These are phyloP conservation scores for Erysimum pusillum DNA, from an alignment of 441 rosid genomes.

Conservation along the genomic window DNA sequence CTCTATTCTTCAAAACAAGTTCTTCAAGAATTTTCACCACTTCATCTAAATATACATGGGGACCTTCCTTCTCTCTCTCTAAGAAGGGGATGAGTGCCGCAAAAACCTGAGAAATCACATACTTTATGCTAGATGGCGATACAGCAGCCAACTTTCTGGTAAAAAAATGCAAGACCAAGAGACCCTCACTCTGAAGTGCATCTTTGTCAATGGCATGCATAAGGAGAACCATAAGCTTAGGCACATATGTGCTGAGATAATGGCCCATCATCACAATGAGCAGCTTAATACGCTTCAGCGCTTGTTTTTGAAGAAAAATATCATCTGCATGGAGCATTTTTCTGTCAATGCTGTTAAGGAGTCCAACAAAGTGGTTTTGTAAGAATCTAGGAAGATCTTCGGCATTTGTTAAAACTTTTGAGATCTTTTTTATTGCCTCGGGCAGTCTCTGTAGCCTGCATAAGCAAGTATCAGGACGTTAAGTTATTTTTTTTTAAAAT, in stretches of 20 bases:
- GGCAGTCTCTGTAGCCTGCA: constrained; percentile 90
- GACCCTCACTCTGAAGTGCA: constrained; percentile 91
- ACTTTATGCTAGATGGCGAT: constrained; percentile 90
- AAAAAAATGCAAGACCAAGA: constrained; percentile 87
- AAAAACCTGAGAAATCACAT: constrained; percentile 94
- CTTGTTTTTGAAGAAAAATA: constrained; percentile 84
- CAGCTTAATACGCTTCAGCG: constrained; percentile 91
- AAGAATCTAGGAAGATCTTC: constrained; percentile 92
- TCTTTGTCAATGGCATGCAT: constrained; percentile 95
- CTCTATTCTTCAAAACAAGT: constrained; percentile 87
- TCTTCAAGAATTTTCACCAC: constrained; percentile 93
- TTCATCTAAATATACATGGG: constrained; percentile 63
- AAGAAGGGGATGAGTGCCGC: constrained; percentile 97
- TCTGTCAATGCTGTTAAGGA: constrained; percentile 94
- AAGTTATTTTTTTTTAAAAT: constrained; percentile 18
- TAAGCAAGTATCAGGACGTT: constrained; percentile 30
- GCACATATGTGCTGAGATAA: constrained; percentile 89
- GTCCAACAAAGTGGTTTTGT: constrained; percentile 98
- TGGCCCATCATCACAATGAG: constrained; percentile 97
- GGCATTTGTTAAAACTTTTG: constrained; percentile 79
- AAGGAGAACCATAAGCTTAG: constrained; percentile 97
- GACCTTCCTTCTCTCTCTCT: constrained; percentile 80
- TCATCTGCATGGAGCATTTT: constrained; percentile 95
- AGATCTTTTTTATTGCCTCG: constrained; percentile 80
- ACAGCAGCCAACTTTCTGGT: constrained; percentile 77